Conservation (phyloP, 768 basidiomycete species). For the Sarcodon sp. region DNA sequence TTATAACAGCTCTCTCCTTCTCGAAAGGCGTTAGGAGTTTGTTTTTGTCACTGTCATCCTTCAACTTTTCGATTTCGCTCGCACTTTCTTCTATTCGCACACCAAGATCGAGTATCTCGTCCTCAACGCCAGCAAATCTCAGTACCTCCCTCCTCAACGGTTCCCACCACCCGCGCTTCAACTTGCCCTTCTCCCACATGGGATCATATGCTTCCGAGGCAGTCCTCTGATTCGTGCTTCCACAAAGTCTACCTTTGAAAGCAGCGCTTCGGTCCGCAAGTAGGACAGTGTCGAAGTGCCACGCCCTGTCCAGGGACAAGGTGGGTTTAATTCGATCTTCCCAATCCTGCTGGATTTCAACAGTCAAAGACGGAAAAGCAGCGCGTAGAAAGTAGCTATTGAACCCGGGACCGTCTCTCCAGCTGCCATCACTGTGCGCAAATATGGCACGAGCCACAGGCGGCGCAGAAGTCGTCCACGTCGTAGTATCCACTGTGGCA, state of each 20-base stretch:
- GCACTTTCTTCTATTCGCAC: constrained; percentile 6
- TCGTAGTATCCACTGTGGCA: constrained; percentile 7
- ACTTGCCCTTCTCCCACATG: constrained; percentile 23
- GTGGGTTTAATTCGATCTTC: constrained; percentile 35
- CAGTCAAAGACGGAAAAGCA: constrained; percentile 54
- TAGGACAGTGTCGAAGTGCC: constrained; percentile 59
- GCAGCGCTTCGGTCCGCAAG: constrained; percentile 69
- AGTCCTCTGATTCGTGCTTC: constrained; percentile 52
- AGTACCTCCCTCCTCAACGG: constrained; percentile 54
- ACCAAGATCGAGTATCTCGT: constrained; percentile 18
- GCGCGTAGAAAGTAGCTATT: constrained; percentile 67
- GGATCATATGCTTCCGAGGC: constrained; percentile 56
- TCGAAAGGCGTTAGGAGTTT: neutral
- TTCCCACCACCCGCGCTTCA: constrained; percentile 62
- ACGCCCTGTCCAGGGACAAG: constrained; percentile 27
- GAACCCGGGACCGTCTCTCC: constrained; percentile 72
- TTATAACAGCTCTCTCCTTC: constrained; percentile 30
- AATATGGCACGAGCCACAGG: constrained; percentile 62
- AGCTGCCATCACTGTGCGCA: constrained; percentile 40
- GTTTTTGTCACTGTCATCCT: constrained; percentile 22
- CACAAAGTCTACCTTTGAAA: constrained; percentile 53
- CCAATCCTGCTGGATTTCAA: constrained; percentile 68
- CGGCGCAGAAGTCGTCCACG: constrained; percentile 26
- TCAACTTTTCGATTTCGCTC: constrained; percentile 2
- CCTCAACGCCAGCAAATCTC: constrained; percentile 46